These are phyloP conservation scores for Vigna angularis DNA, from an alignment of 306 rosid genomes.

Conservation along the genomic window DNA sequence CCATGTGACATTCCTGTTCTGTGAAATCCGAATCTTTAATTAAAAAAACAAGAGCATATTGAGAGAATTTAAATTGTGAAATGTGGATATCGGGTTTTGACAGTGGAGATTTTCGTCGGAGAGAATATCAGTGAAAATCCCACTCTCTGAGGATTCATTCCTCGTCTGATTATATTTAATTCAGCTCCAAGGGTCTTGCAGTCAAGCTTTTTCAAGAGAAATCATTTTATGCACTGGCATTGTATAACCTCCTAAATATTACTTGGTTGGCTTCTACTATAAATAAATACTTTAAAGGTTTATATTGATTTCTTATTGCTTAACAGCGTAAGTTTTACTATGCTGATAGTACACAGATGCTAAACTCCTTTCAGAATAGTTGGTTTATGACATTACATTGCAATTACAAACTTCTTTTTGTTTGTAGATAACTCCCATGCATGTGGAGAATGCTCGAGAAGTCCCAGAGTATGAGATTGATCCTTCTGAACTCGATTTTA, in stretches of 20 bases:
- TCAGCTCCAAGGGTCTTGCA: background rate
- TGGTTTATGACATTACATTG: background rate
- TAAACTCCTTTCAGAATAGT: background rate
- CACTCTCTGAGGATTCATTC: background rate
- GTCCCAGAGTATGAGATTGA: conserved; percentile 96
- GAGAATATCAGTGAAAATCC: background rate
- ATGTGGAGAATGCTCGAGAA: conserved; percentile 73
- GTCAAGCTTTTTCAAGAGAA: background rate
- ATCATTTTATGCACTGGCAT: background rate
- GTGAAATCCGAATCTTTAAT: no score
- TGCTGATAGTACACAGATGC: background rate
- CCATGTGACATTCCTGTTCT: background rate
- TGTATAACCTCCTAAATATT: background rate
- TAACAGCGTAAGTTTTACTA: background rate
- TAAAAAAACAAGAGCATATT: no score
- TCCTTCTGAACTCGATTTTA: conserved; percentile 86
- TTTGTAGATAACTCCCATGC: conserved; percentile 88
- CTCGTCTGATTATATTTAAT: background rate
- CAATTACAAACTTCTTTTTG: background rate
- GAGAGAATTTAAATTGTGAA: background rate
- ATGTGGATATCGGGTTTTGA: background rate
- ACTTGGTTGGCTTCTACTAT: background rate
- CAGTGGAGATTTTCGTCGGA: background rate
- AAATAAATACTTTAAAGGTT: background rate
- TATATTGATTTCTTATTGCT: background rate